phyloP scores from a whole-genome alignment of 1,284 basidiomycete genomes.

The Cutaneotrichosporon mucoides region DNA sequence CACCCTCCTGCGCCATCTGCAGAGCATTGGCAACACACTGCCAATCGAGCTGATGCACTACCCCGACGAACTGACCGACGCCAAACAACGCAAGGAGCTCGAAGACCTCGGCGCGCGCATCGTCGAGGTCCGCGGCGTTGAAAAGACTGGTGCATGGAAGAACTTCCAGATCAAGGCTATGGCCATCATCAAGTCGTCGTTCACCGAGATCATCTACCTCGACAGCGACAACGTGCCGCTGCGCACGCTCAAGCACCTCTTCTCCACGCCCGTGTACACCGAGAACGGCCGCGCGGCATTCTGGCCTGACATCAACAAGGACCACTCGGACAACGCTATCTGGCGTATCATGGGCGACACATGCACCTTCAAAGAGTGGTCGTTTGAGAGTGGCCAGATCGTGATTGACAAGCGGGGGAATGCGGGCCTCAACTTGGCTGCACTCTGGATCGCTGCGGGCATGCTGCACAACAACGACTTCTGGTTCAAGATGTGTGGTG shows the following conservation, averaged over 20 bases:
- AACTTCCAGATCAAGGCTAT: constrained; percentile 50
- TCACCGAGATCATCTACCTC: constrained; percentile 51
- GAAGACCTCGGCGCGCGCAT: constrained; percentile 43
- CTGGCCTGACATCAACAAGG: constrained; percentile 54
- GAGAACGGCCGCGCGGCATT: constrained; percentile 49
- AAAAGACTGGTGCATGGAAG: constrained; percentile 22
- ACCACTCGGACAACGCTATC: constrained; percentile 52
- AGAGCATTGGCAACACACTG: constrained; percentile 38
- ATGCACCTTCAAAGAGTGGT: constrained; percentile 46
- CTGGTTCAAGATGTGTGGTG: constrained; percentile 51
- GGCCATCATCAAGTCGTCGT: constrained; percentile 50
- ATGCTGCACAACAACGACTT: constrained; percentile 45
- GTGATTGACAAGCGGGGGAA: constrained; percentile 53
- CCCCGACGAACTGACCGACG: constrained; percentile 45
- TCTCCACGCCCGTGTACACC: constrained; percentile 44
- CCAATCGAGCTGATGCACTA: constrained; percentile 52
- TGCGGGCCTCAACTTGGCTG: constrained; percentile 51
- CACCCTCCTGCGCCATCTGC: constrained; percentile 45
- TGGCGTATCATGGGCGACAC: constrained; percentile 52
- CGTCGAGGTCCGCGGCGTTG: constrained; percentile 15
- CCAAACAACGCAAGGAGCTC: constrained; percentile 34
- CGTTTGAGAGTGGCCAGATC: constrained; percentile 51
- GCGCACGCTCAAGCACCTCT: constrained; percentile 48
- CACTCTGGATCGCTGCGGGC: constrained; percentile 47
- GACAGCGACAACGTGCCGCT: constrained; percentile 51